Evolutionary conservation across 2,329 filamentous ascomycete genomes (phyloP).

Genomic region (Xylaria sp.): DNA sequence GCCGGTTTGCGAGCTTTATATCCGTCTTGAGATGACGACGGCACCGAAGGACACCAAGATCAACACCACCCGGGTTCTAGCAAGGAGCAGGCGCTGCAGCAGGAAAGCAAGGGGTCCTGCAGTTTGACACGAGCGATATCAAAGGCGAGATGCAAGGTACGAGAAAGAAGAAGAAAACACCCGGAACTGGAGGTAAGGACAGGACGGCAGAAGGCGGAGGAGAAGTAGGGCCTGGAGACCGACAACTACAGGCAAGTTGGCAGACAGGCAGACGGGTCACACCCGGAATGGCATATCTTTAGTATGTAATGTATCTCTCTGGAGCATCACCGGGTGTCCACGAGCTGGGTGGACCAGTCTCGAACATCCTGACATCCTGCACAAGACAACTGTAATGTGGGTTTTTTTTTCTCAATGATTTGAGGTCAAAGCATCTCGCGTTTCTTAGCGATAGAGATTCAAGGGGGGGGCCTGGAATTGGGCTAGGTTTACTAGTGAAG

Average conservation of each 20-base stretch:
- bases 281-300: background rate
- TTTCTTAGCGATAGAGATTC: conserved; percentile 12
- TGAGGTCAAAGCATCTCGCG: conserved; percentile 26
- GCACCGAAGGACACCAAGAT: conserved; percentile 13
- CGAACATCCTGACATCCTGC: conserved; percentile 16
- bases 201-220: conserved; percentile 10
- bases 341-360: conserved; percentile 20
- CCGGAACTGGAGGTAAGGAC: conserved; percentile 3
- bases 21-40: conserved; percentile 23
- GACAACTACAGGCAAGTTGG: background rate
- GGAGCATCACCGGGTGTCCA: conserved; percentile 11
- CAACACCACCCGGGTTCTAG: conserved; percentile 11
- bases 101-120: conserved; percentile 7
- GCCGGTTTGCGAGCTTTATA: conserved; percentile 5
- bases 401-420: conserved; percentile 21
- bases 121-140: conserved; percentile 14
- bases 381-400: conserved; percentile 2
- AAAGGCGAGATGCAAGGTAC: conserved; percentile 13
- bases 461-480: conserved; percentile 19
- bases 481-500: conserved; percentile 14
- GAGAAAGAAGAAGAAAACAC: conserved; percentile 1
- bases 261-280: background rate
- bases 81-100: conserved; percentile 12
- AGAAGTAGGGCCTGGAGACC: background rate
- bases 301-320: no score